Evolutionary conservation across 331 rosid species (phyloP).

Genomic region (Acacia concinna): DNA sequence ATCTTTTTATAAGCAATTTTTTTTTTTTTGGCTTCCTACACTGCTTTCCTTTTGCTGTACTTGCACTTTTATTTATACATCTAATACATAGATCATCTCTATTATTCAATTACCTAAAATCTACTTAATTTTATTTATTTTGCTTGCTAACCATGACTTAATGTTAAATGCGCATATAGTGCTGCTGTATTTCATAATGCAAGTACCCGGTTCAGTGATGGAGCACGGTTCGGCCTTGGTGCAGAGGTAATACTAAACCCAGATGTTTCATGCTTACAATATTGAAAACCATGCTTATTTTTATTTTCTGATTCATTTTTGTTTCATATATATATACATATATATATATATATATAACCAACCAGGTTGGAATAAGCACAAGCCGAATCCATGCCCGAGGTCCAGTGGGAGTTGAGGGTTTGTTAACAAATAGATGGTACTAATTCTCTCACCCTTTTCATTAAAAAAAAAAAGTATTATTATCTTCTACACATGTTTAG

Average conservation of each 20-base stretch:
- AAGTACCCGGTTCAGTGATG: slow-evolving; percentile 74
- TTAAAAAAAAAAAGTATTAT: background rate
- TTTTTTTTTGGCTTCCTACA: too few species aligned
- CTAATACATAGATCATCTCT: too few species aligned
- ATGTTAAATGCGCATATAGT: slow-evolving; percentile 36
- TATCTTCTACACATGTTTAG: background rate
- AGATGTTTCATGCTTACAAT: background rate
- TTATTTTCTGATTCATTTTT: slow-evolving; percentile 14
- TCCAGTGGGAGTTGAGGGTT: slow-evolving; percentile 92
- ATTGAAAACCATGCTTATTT: background rate
- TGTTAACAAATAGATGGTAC: slow-evolving; percentile 85
- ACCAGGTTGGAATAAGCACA: slow-evolving; percentile 80
- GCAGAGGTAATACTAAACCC: slow-evolving; percentile 58
- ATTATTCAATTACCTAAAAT: too few species aligned
- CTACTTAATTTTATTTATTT: too few species aligned
- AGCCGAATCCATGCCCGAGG: slow-evolving; percentile 86
- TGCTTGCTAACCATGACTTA: background rate
- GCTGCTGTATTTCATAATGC: slow-evolving; percentile 90
- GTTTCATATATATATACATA: slow-evolving; percentile 7
- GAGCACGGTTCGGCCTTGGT: slow-evolving; percentile 81
- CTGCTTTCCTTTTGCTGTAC: too few species aligned
- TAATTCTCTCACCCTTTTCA: slow-evolving; percentile 12
- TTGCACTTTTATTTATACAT: background rate
- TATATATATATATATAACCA: slow-evolving; percentile 20
- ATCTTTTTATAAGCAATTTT: too few species aligned